phyloP scores from a whole-genome alignment of 2,329 filamentous ascomycete species.

The Aspergillaceae sp. region DNA sequence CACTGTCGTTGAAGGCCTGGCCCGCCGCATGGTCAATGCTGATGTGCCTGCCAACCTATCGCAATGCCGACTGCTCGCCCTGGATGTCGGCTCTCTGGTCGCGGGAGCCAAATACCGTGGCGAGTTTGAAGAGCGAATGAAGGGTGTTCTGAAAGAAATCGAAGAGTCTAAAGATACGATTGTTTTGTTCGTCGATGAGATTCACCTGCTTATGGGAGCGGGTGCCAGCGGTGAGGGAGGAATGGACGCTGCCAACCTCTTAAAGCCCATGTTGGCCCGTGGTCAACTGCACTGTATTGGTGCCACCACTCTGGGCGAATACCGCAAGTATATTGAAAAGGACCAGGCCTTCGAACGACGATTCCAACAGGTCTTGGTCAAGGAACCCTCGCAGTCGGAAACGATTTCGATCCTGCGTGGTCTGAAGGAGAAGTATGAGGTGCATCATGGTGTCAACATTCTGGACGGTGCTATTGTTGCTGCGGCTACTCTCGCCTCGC shows the following conservation, averaged over 20 bases:
- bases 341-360: conserved; percentile 95
- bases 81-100: conserved; percentile 90
- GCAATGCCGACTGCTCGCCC: conserved; percentile 83
- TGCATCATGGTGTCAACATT: conserved; percentile 96
- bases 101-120: conserved; percentile 97
- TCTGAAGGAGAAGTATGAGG: conserved; percentile 95
- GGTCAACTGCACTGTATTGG: conserved; percentile 97
- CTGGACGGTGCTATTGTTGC: conserved; percentile 88
- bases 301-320: conserved; percentile 88
- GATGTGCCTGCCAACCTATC: conserved; percentile 95
- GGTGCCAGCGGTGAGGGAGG: conserved; percentile 90
- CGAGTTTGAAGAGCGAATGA: conserved; percentile 99
- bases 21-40: conserved; percentile 88
- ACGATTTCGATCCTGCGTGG: conserved; percentile 97
- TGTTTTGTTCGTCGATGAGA: conserved; percentile 96
- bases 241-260: conserved; percentile 95
- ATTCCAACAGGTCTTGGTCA: conserved; percentile 96
- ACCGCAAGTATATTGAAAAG: conserved; percentile 98
- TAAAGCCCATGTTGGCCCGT: conserved; percentile 96
- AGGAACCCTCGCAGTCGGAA: conserved; percentile 80
- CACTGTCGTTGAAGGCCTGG: conserved; percentile 91
- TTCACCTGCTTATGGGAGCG: conserved; percentile 96
- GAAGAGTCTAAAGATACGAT: conserved; percentile 92
- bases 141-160: conserved; percentile 96
- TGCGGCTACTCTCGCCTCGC: conserved; percentile 80